Base-by-base conservation (phyloP, 306 rosid genomes). In the Vigna unguiculata region DNA sequence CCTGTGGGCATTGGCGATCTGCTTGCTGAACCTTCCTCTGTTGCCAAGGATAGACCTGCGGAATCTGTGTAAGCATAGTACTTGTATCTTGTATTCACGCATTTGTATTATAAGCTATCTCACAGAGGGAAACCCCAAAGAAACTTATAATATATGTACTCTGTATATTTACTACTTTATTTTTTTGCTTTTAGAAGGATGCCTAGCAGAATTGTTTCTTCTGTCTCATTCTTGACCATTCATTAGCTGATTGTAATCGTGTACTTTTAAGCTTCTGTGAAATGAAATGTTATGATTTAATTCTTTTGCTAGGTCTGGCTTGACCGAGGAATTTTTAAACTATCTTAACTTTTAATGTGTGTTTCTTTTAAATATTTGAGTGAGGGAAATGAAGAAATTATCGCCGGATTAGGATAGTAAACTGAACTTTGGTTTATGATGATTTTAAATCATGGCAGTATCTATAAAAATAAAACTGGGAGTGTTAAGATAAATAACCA, bases 1-100 rank as follows among this genome's bases (percentile, higher is more conserved):
- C 91, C 97, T 0, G 83, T 43, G 80, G 93, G 93, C 58, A 85
- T 91, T 45, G 97, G 91, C 30, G 95, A 92, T 83, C 78, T 95
- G 73, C 45, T 48, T 71, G 46, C 78, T 43, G 90, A 90, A 63
- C 76, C 91, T 46, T 83, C 89, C 80, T 21, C 81, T 16, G 87
- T 70, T 82, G 70, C 92, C 4, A 87, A 81, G 81, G 92, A 89
- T 48, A 83, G 30, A 79, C 79, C 88, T 54, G 74, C 85, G 14
- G 93, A 88, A 66, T 74, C 95, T 66, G 80, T 86, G 25, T 88
- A 83, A 63, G 72, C 86, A 19, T 80, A 77, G 80, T 57, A 34
- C 69, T 73, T 54, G 32, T 60, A 24, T 70, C 71, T 75, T 54
- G 30, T 60, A 24, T 70, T 40, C 43, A 67, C 10, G 22, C 72